Base-by-base conservation (phyloP, 306 rosid genomes). In the Sicyos edulis region DNA sequence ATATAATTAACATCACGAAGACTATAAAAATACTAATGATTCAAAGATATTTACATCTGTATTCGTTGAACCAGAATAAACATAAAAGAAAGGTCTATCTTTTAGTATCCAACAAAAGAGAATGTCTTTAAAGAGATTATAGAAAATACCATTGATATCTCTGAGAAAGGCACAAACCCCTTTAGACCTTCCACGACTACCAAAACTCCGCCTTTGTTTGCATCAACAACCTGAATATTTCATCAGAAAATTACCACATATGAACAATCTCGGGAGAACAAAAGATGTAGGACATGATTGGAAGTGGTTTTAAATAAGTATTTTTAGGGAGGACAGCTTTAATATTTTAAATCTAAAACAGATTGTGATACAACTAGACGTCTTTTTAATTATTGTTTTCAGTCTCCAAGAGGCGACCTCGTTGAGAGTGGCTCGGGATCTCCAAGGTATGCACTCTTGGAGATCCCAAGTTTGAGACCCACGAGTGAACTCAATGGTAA, bases 131-230 rank as follows among this genome's bases (percentile, higher is more conserved):
- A 13, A 6, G 34, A 49, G 72, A 29, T 47, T 21, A 4, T 26
- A 14, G 22, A 49, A 68, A 49, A 7, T 66, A 93, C 99, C 86
- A 92, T 51, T 59, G 98, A 90, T 80, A 93, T 77, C 80, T 90
- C 97, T 24, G 97, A 93, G 89, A 93, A 93, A 54, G 98, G 98
- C 81, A 93, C 91, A 83, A 93, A 93, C 16, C 98, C 98, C 76
- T 82, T 83, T 57, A 93, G 88, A 73, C 96, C 96, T 84, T 93
- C 98, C 64, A 90, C 93, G 72, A 80, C 79, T 45, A 96, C 97
- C 80, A 93, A 97, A 47, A 93, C 83, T 78, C 99, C 99, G 82
- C 99, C 99, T 82, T 80, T 93, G 85, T 93, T 93, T 19, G 91
- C 89, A 71, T 82, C 84, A 67, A 93, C 79, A 76, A 93, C 83